A percentile compares a stretch with the other conserved stretches of the same genome.
phyloP scores from a whole-genome alignment of 805 yeast genomes.

The Scheffersomyces spartinae region DNA sequence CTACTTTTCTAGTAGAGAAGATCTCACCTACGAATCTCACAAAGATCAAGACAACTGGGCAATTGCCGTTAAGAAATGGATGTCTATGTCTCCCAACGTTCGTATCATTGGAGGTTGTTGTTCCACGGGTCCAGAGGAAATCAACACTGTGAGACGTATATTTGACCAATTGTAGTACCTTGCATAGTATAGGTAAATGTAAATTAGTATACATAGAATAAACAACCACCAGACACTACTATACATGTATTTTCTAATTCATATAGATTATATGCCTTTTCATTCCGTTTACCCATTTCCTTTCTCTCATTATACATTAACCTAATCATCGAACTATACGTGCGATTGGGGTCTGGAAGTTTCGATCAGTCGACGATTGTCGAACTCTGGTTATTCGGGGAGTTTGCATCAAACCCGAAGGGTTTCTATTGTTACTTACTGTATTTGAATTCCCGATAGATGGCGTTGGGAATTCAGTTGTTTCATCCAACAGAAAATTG shows the following conservation, averaged over 20 bases:
- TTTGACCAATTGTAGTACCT: conserved; percentile 14
- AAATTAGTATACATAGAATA: too few species aligned
- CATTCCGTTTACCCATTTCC: too few species aligned
- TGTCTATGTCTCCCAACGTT: conserved; percentile 29
- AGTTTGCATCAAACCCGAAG: too few species aligned
- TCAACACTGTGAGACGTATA: conserved; percentile 13
- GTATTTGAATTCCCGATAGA: too few species aligned
- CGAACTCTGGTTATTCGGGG: conserved; percentile 27
- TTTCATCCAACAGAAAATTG: too few species aligned
- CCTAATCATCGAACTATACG: conserved; percentile 19
- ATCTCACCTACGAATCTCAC: conserved; percentile 11
- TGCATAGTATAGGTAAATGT: too few species aligned
- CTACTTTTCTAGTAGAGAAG: conserved; percentile 37
- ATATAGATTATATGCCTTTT: too few species aligned
- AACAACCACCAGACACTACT: too few species aligned
- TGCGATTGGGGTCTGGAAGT: conserved; percentile 30
- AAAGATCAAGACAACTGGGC: conserved; percentile 21
- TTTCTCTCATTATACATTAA: too few species aligned
- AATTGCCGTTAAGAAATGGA: conserved; percentile 28
- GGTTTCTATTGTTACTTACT: too few species aligned
- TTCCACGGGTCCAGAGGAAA: conserved; percentile 48
- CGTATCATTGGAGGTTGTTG: conserved; percentile 66
- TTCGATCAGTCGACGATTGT: conserved; percentile 26
- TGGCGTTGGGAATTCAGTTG: too few species aligned
- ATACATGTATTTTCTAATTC: too few species aligned